Percentiles rank a stretch among this genome's conserved stretches.
Conservation (phyloP, 2,329 filamentous ascomycete genomes). For the Pseudofabraea citricarpa region DNA sequence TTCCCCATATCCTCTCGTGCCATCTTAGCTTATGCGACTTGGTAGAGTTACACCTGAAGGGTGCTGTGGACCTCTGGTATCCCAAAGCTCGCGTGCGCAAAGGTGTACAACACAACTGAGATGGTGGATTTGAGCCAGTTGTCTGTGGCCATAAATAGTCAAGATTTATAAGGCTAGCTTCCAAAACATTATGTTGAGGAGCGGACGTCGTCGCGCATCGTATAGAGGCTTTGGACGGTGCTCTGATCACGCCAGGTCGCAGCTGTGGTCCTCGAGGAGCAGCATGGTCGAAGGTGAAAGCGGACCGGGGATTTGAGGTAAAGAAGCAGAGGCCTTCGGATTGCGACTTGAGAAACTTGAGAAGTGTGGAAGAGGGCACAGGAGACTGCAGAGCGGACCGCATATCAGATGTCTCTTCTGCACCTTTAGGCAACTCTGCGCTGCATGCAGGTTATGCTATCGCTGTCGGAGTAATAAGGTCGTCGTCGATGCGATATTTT, state of each 20-base stretch:
- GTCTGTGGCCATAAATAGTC: constrained; percentile 21
- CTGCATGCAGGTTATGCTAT: too few relatives aligned
- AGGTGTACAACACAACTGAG: not conserved
- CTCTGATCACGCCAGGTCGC: constrained; percentile 3
- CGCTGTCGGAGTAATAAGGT: too few relatives aligned
- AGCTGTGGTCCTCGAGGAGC: constrained; percentile 11
- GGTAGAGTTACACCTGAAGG: constrained; percentile 15
- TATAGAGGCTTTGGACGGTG: constrained; percentile 8
- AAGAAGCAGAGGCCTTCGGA: constrained; percentile 54
- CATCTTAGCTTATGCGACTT: constrained; percentile 13
- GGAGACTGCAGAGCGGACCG: constrained; percentile 22
- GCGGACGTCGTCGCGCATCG: constrained; percentile 16
- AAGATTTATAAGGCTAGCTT: constrained; percentile 20
- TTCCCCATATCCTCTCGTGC: constrained; percentile 20
- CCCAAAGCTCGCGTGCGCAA: constrained; percentile 4
- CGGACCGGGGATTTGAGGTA: constrained; percentile 32
- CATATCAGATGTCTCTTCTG: too few relatives aligned
- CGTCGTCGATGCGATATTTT: too few relatives aligned
- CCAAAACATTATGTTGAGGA: constrained; percentile 13
- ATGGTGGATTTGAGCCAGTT: constrained; percentile 3
- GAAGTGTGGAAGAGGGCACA: constrained; percentile 50
- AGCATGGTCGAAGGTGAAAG: constrained; percentile 21
- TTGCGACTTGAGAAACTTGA: constrained; percentile 70
- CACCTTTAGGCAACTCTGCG: too few relatives aligned
- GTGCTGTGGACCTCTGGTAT: constrained; percentile 6